A percentile compares a stretch with the other conserved stretches of the same genome.
Conservation (phyloP, 1,139 yeast genomes). For the Lodderomyces jiufengensis region DNA sequence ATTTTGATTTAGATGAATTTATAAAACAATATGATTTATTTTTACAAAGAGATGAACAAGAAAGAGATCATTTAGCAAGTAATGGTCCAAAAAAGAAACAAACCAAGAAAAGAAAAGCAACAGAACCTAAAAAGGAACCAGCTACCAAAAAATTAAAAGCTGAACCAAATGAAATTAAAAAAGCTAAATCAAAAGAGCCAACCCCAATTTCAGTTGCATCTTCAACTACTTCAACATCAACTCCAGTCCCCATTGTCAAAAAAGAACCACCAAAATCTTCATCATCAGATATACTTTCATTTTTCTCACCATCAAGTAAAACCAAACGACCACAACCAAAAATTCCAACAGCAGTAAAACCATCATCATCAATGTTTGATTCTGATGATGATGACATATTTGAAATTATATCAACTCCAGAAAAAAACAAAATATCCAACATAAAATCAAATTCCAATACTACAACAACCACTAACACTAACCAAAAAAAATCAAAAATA, state of each 20-base stretch:
- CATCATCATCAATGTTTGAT: conserved; percentile 10
- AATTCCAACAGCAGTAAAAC: conserved; percentile 3
- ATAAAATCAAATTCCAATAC: not conserved
- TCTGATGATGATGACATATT: conserved; percentile 14
- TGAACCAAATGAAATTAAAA: conserved; percentile 5
- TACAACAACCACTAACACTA: not conserved
- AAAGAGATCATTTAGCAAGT: conserved; percentile 29
- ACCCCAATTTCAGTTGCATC: conserved; percentile 12
- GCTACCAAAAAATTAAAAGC: conserved; percentile 14
- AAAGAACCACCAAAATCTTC: conserved; percentile 4
- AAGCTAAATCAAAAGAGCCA: conserved; percentile 9
- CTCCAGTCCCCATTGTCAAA: conserved; percentile 13
- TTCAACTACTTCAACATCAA: conserved; percentile 13
- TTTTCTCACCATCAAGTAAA: conserved; percentile 12
- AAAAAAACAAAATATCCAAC: not conserved
- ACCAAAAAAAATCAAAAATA: conserved; percentile 4
- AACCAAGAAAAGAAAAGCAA: conserved; percentile 20
- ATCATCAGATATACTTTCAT: conserved; percentile 12
- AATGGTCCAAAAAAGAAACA: conserved; percentile 25
- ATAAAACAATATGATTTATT: conserved; percentile 63
- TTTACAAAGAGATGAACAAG: conserved; percentile 32
- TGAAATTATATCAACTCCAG: conserved; percentile 4
- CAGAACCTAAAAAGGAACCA: conserved; percentile 12
- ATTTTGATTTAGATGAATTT: conserved; percentile 73
- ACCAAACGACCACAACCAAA: conserved; percentile 2